These are phyloP conservation scores for Phlebopus sp. DNA, from an alignment of 1,284 basidiomycete species.

Conservation along the genomic window DNA sequence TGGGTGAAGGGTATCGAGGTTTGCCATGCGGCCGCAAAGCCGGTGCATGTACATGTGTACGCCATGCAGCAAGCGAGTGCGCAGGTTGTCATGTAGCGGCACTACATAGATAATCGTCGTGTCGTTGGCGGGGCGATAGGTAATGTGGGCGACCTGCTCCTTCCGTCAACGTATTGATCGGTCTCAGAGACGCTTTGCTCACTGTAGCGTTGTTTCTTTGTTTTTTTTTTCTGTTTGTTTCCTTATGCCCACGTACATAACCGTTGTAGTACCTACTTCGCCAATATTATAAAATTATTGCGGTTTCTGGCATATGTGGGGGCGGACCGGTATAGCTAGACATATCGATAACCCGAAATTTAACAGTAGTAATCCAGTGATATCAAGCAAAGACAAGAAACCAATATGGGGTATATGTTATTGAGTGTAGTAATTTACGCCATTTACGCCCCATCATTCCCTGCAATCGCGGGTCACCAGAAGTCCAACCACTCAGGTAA, in stretches of 20 bases:
- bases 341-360: neutral
- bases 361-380: conserved; percentile 12
- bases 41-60: conserved; percentile 67
- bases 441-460: conserved; percentile 41
- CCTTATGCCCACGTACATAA: conserved; percentile 18
- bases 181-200: conserved; percentile 19
- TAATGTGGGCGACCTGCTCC: neutral
- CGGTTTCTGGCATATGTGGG: neutral
- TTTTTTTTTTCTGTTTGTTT: conserved; percentile 1
- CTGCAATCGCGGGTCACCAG: conserved; percentile 18
- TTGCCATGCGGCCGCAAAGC: conserved; percentile 58
- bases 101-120: neutral
- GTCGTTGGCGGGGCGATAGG: neutral
- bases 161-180: conserved; percentile 1
- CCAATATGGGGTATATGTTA: conserved; percentile 19
- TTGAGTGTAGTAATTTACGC: conserved; percentile 1
- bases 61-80: conserved; percentile 50
- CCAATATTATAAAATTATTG: conserved; percentile 13
- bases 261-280: conserved; percentile 9
- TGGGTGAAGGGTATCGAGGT: conserved; percentile 84
- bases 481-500: no score
- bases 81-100: conserved; percentile 17
- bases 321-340: neutral
- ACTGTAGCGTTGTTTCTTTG: conserved; percentile 2
- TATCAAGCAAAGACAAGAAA: conserved; percentile 7